phyloP scores from a whole-genome alignment of 805 yeast genomes.

The Priceomyces haplophilus region DNA sequence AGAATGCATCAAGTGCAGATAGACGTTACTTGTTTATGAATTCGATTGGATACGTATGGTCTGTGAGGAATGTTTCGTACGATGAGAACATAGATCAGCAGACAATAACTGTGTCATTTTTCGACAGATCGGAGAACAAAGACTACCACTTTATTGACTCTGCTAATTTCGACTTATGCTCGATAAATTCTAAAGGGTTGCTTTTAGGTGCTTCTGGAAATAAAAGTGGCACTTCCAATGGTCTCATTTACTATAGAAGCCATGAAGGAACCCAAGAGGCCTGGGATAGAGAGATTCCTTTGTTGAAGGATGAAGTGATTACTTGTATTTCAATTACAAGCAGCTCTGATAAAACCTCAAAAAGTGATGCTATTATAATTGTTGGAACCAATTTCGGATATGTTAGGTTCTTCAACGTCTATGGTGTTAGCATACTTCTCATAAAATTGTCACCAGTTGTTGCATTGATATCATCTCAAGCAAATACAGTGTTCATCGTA shows the following conservation, averaged over 20 bases:
- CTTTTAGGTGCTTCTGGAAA: slow-evolving; percentile 49
- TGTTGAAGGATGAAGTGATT: slow-evolving; percentile 55
- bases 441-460: slow-evolving; percentile 72
- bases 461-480: slow-evolving; percentile 62
- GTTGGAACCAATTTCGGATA: slow-evolving; percentile 78
- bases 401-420: slow-evolving; percentile 64
- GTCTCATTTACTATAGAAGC: slow-evolving; percentile 60
- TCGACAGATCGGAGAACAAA: slow-evolving; percentile 68
- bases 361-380: slow-evolving; percentile 42
- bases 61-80: slow-evolving; percentile 46
- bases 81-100: slow-evolving; percentile 32
- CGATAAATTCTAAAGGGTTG: slow-evolving; percentile 64
- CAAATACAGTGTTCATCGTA: slow-evolving; percentile 51
- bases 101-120: slow-evolving; percentile 83
- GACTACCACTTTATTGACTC: slow-evolving; percentile 86
- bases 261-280: slow-evolving; percentile 61
- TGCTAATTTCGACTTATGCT: slow-evolving; percentile 68
- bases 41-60: slow-evolving; percentile 76
- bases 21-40: slow-evolving; percentile 81
- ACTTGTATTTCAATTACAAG: slow-evolving; percentile 62
- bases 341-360: slow-evolving; percentile 11
- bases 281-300: slow-evolving; percentile 69
- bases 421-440: slow-evolving; percentile 69
- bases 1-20: slow-evolving; percentile 30
- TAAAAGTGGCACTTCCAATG: slow-evolving; percentile 21